These are phyloP conservation scores for Canavalia ensiformis DNA, from an alignment of 306 rosid genomes.

Conservation along the genomic window DNA sequence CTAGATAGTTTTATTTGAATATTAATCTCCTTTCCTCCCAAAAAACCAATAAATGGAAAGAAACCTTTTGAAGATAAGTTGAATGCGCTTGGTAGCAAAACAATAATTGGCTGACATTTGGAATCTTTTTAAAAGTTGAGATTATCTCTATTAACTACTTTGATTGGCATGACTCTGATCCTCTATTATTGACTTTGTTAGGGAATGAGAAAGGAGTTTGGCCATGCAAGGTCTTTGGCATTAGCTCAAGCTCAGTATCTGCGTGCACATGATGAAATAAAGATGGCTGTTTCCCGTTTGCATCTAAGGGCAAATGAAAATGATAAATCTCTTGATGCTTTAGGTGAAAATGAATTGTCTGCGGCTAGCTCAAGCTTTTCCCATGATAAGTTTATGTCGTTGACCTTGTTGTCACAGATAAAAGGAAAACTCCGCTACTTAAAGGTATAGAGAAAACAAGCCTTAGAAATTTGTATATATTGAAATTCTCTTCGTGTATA, in stretches of 20 bases:
- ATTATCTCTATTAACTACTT: slow-evolving; percentile 16
- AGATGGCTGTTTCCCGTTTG: slow-evolving; percentile 88
- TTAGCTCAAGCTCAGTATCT: slow-evolving; percentile 91
- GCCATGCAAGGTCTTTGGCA: slow-evolving; percentile 89
- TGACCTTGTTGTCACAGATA: slow-evolving; percentile 67
- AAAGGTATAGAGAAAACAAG: slow-evolving; percentile 63
- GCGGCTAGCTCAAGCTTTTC: slow-evolving; percentile 75
- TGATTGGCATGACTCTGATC: slow-evolving; percentile 36
- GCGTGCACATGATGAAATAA: slow-evolving; percentile 93
- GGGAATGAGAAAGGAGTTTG: slow-evolving; percentile 97
- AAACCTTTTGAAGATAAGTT: slow-evolving; percentile 32
- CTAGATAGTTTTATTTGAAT: slow-evolving; percentile 9
- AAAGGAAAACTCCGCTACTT: slow-evolving; percentile 96
- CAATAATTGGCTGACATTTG: slow-evolving; percentile 7
- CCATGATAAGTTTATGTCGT: slow-evolving; percentile 81
- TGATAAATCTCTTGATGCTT: slow-evolving; percentile 76
- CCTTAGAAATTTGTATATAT: slow-evolving; percentile 11
- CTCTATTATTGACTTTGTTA: slow-evolving; percentile 47
- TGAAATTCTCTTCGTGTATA: slow-evolving; percentile 31
- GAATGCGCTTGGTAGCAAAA: slow-evolving; percentile 37
- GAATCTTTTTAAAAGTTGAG: slow-evolving; percentile 23
- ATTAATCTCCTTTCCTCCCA: slow-evolving; percentile 5
- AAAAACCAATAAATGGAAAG: slow-evolving; percentile 1
- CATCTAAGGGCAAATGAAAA: slow-evolving; percentile 68
- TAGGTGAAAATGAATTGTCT: slow-evolving; percentile 74